phyloP scores from a whole-genome alignment of 495 filamentous ascomycete genomes.

The Daldinia caldariorum region DNA sequence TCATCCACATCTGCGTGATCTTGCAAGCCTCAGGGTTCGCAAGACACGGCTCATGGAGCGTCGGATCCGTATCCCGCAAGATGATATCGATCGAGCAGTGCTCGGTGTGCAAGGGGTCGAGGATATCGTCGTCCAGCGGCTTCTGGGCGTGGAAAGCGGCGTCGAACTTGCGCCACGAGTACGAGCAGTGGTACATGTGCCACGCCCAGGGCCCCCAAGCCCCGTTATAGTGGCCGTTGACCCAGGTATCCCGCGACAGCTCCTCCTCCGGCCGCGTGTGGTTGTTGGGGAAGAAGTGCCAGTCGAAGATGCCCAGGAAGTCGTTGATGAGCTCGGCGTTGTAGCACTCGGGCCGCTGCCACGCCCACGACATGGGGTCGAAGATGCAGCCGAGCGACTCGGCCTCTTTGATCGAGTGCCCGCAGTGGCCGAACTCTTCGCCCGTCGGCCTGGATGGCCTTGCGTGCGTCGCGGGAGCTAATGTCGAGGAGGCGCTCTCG shows the following conservation, averaged over 20 bases:
- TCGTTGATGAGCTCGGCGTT: slow-evolving; percentile 24
- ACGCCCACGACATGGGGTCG: slow-evolving; percentile 30
- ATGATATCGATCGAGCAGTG: neutral
- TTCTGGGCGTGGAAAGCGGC: slow-evolving; percentile 10
- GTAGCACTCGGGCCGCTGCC: slow-evolving; percentile 13
- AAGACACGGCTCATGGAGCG: neutral
- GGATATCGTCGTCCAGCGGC: slow-evolving; percentile 30
- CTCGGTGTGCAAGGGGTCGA: neutral
- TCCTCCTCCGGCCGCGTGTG: slow-evolving; percentile 13
- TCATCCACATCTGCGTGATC: slow-evolving; percentile 24
- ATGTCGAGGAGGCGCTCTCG: neutral
- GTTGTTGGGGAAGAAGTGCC: slow-evolving; percentile 25
- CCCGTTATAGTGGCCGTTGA: slow-evolving; percentile 10
- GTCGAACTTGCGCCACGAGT: slow-evolving; percentile 23
- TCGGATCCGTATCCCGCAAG: neutral
- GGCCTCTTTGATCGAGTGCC: slow-evolving; percentile 14
- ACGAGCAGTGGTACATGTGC: slow-evolving; percentile 24
- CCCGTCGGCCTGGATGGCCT: neutral
- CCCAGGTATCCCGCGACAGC: slow-evolving; percentile 9
- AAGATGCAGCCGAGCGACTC: slow-evolving; percentile 22
- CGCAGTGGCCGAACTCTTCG: slow-evolving; percentile 26
- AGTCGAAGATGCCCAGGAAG: slow-evolving; percentile 23
- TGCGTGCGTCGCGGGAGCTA: neutral
- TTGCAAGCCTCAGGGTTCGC: slow-evolving; percentile 9
- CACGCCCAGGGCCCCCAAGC: slow-evolving; percentile 7